These are phyloP conservation scores for Peziza echinospora DNA, from an alignment of 495 filamentous ascomycete species.

Conservation along the genomic window DNA sequence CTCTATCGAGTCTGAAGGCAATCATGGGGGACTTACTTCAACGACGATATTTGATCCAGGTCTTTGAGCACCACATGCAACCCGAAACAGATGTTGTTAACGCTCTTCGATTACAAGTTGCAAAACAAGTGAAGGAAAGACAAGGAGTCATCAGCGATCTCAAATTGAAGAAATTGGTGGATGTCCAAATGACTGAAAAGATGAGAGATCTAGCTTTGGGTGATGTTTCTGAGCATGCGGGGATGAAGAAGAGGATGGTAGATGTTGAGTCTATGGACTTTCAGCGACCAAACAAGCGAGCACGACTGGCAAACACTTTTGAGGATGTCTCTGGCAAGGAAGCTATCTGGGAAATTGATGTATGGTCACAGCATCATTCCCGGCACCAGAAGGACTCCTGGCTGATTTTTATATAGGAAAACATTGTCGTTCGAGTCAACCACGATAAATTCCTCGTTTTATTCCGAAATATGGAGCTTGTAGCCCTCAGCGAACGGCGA, in stretches of 20 bases:
- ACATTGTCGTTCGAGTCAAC: constrained; percentile 58
- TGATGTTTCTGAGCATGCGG: constrained; percentile 20
- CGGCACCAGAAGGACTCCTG: too few species aligned
- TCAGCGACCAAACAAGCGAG: constrained; percentile 23
- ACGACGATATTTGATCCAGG: constrained; percentile 14
- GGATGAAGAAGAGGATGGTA: constrained; percentile 29
- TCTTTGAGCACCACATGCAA: constrained; percentile 17
- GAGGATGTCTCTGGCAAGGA: constrained; percentile 4
- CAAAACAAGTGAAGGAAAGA: constrained; percentile 19
- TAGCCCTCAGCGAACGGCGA: constrained; percentile 34
- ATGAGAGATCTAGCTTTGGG: constrained; percentile 27
- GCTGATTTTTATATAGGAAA: too few species aligned
- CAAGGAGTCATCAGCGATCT: constrained; percentile 25
- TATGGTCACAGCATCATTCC: too few species aligned
- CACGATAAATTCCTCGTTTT: constrained; percentile 64
- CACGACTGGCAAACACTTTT: constrained; percentile 25
- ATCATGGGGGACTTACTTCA: constrained; percentile 17
- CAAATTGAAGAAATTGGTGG: constrained; percentile 35
- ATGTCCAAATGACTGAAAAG: constrained; percentile 31
- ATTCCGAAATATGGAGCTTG: constrained; percentile 56
- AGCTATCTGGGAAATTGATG: constrained; percentile 21
- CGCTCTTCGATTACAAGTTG: constrained; percentile 21
- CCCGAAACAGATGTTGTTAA: constrained; percentile 25
- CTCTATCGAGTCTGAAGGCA: constrained; percentile 13
- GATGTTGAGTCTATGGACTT: constrained; percentile 21